phyloP scores from a whole-genome alignment of 306 rosid genomes.

The Parietaria judaica region DNA sequence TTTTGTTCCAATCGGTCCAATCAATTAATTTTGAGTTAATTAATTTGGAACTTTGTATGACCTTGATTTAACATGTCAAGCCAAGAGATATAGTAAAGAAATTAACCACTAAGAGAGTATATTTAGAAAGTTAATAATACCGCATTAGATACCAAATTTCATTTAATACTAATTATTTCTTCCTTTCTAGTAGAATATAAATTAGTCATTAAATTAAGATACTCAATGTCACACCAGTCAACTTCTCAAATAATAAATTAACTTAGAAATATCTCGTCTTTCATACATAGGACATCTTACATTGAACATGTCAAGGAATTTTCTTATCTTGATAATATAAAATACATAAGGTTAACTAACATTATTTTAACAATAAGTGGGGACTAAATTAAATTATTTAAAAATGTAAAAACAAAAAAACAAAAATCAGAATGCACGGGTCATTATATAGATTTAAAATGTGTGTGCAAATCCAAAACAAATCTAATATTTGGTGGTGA shows the following conservation, averaged over 20 bases:
- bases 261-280: neutral
- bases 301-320: constrained; percentile 15
- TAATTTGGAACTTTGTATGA: neutral
- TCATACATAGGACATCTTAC: neutral
- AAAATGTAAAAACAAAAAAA: neutral
- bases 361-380: constrained; percentile 3
- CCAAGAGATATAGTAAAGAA: constrained; percentile 5
- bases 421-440: neutral
- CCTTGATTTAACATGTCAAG: neutral
- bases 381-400: neutral
- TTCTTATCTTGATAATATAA: constrained; percentile 28
- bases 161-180: neutral
- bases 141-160: constrained; percentile 5
- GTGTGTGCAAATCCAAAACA: neutral
- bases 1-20: constrained; percentile 12
- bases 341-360: constrained; percentile 12
- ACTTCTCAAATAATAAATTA: constrained; percentile 5
- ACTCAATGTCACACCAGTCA: neutral
- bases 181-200: constrained; percentile 1
- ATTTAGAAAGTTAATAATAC: neutral
- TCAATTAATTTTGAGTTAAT: constrained; percentile 4
- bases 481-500: constrained; percentile 7
- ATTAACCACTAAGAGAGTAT: constrained; percentile 14
- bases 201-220: neutral
- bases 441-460: constrained; percentile 15